phyloP scores from a whole-genome alignment of 2,329 filamentous ascomycete species.

The Aspergillus calidoustus region DNA sequence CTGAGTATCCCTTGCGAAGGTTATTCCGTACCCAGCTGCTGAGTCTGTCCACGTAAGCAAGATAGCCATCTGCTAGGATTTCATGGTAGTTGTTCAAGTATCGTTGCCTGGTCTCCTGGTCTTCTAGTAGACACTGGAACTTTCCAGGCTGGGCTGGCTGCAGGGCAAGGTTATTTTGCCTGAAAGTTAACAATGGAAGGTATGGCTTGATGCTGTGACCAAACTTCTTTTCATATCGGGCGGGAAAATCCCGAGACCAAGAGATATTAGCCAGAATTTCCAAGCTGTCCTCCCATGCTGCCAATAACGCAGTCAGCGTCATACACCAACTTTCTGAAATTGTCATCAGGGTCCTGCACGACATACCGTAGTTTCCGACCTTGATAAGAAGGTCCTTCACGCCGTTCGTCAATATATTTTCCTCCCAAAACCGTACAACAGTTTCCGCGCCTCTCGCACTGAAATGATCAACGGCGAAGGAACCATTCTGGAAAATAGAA shows the following conservation, averaged over 20 bases:
- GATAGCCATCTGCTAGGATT: constrained; percentile 30
- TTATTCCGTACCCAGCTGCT: constrained; percentile 31
- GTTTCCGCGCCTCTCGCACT: not conserved
- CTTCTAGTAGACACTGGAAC: constrained; percentile 21
- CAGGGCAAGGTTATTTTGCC: constrained; percentile 23
- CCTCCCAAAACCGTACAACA: constrained; percentile 1
- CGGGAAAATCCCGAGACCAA: constrained; percentile 38
- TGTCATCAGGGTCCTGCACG: no score
- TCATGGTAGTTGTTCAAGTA: constrained; percentile 30
- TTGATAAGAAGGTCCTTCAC: not conserved
- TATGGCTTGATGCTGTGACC: constrained; percentile 41
- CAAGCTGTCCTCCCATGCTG: constrained; percentile 29
- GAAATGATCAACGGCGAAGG: constrained; percentile 10
- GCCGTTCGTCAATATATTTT: not conserved
- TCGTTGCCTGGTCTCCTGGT: constrained; percentile 24
- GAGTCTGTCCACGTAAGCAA: constrained; percentile 37
- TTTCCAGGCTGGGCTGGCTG: constrained; percentile 15
- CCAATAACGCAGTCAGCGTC: no score
- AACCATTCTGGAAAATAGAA: not conserved
- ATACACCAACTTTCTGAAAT: no score
- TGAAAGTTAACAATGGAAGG: constrained; percentile 39
- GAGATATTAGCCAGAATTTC: constrained; percentile 40
- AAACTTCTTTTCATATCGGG: constrained; percentile 34
- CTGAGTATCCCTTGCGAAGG: constrained; percentile 44
- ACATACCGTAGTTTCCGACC: constrained; percentile 5